Evolutionary conservation across 495 filamentous ascomycete genomes (phyloP).

Genomic region (Lasiosphaeria ovina): DNA sequence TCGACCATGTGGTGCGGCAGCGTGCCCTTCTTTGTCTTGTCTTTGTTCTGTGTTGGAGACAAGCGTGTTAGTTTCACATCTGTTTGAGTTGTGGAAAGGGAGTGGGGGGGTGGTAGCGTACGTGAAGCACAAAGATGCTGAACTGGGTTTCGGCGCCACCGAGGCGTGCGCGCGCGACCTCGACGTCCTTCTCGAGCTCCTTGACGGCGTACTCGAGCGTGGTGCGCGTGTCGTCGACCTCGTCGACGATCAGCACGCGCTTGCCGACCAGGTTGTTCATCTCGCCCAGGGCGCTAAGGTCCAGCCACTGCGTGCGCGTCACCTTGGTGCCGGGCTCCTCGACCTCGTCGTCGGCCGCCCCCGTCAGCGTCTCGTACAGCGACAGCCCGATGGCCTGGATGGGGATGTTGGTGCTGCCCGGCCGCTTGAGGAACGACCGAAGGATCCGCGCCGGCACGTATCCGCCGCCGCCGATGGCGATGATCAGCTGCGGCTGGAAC

Average conservation of each 20-base stretch:
- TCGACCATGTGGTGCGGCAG: conserved; percentile 79
- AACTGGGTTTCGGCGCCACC: conserved; percentile 79
- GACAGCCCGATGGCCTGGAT: conserved; percentile 99
- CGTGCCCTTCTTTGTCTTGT: conserved; percentile 88
- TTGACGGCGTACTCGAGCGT: conserved; percentile 95
- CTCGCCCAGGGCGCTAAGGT: conserved; percentile 77
- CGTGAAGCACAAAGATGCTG: conserved; percentile 91
- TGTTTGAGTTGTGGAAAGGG: neutral
- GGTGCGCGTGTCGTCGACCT: conserved; percentile 97
- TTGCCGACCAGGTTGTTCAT: conserved; percentile 94
- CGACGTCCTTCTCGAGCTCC: conserved; percentile 96
- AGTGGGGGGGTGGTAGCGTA: conserved; percentile 45
- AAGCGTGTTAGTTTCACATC: neutral
- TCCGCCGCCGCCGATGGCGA: conserved; percentile 96
- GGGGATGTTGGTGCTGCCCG: conserved; percentile 88
- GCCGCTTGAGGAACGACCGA: conserved; percentile 92
- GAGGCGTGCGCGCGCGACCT: conserved; percentile 68
- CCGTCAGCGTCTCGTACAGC: conserved; percentile 82
- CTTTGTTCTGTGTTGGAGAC: conserved; percentile 69
- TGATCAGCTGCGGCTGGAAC: conserved; percentile 92
- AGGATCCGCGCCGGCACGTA: conserved; percentile 97
- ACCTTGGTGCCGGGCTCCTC: conserved; percentile 88
- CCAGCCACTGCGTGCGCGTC: conserved; percentile 96
- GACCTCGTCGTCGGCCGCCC: conserved; percentile 48
- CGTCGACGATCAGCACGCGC: conserved; percentile 96